Evolutionary conservation across 2,329 filamentous ascomycete genomes (phyloP), one percentile per base, ranked within the genome.

Genomic region (Fusarium chlamydosporum): DNA sequence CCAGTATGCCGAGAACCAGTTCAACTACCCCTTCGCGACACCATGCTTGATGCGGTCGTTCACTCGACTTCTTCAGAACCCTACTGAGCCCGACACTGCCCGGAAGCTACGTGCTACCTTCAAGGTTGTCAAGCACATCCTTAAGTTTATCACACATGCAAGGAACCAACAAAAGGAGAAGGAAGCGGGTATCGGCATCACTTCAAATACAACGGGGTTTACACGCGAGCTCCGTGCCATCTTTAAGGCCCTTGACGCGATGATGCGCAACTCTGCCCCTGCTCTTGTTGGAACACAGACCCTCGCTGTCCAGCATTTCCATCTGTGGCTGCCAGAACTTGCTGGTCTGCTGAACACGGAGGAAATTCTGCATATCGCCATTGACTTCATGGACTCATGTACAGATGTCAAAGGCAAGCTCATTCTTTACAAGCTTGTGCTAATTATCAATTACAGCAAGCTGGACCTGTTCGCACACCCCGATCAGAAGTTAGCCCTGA

Each of bases 291-390:
- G 96, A 34, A 98, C 92, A 67, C 97, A 99, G 80, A 98, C 96
- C 0, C 83, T 99, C 50, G 90, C 96, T 4, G 94, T 98, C 13
- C 96, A 99, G 79, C 93, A 98, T 77, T 97, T 98, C 77, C 95
- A 98, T 76, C 92, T 92, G 0, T 99, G 96, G 96, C 83, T 99
- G n/a, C 95, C 96, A 0, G 95, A 98, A 76, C 87, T 99, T 11
- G 85, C 88, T 1, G 89, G 90, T 3, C 84, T 96, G 37, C 85
- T 98, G 75, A 88, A 86, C 6, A 89, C 91, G 0, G 91, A 94
- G 73, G 95, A 98, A 77, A 95, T 97, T 45, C 83, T 97, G 53
- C 91, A 97, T 74, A 91, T 97, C 67, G 93, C 94, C 40, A 92
- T 96, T 65, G 93, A 95, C 79, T 97, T 98, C 75, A 91, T 98